Conservation (phyloP, 257 asterid genomes). For the Lantana camara region DNA sequence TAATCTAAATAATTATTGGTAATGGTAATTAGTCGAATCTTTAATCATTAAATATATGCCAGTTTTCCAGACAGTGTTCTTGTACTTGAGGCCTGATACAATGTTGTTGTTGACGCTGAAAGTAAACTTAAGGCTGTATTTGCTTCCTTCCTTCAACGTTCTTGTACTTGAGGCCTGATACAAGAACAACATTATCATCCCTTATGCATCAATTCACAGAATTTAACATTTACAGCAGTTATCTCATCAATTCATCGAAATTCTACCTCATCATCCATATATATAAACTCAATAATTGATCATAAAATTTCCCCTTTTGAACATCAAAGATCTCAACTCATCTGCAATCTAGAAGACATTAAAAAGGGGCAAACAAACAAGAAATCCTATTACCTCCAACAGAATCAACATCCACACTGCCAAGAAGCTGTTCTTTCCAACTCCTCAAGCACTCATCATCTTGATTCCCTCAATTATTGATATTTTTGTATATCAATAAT, state of each 20-base stretch:
- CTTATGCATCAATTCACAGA: too few species aligned
- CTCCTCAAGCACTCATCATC: conserved; percentile 78
- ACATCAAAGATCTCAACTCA: not conserved
- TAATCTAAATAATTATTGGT: too few species aligned
- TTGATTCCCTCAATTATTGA: conserved; percentile 32
- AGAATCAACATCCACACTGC: conserved; percentile 55
- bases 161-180: not conserved
- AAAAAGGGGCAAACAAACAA: not conserved
- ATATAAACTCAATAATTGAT: too few species aligned
- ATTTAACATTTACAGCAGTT: too few species aligned
- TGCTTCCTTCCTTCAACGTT: conserved; percentile 72
- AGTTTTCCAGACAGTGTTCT: conserved; percentile 75
- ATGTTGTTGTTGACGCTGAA: conserved; percentile 69
- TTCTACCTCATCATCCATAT: too few species aligned
- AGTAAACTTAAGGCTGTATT: conserved; percentile 57
- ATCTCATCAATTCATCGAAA: too few species aligned
- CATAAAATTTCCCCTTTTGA: too few species aligned
- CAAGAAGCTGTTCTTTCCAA: conserved; percentile 79
- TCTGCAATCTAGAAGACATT: not conserved
- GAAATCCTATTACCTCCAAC: conserved; percentile 48
- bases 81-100: conserved; percentile 72
- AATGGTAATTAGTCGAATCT: too few species aligned
- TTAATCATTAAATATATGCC: too few species aligned
- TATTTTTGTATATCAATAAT: too few species aligned
- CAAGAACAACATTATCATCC: not conserved